phyloP scores from a whole-genome alignment of 1,284 basidiomycete species.

The Sporisorium iseilematis-ciliati region DNA sequence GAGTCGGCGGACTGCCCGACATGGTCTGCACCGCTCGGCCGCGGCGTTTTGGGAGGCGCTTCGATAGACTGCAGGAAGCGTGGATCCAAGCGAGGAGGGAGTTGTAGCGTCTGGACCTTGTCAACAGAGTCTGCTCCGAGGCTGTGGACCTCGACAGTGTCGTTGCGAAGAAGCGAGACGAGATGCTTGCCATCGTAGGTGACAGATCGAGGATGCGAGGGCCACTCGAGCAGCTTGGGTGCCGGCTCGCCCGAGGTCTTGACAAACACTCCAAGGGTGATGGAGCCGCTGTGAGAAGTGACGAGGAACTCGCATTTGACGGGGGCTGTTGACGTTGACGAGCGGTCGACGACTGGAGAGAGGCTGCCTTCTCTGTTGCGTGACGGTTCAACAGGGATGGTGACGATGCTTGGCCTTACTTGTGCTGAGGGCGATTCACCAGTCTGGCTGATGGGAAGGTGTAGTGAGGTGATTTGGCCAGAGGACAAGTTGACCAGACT shows the following conservation, averaged over 20 bases:
- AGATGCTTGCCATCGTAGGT: constrained; percentile 49
- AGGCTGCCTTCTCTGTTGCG: constrained; percentile 16
- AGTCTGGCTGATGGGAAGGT: constrained; percentile 66
- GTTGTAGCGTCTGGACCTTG: constrained; percentile 42
- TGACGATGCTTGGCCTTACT: constrained; percentile 62
- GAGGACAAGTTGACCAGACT: constrained; percentile 59
- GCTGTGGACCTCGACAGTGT: constrained; percentile 62
- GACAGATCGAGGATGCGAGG: constrained; percentile 65
- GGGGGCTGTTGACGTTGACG: background rate
- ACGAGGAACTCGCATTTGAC: constrained; percentile 62
- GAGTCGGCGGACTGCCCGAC: background rate
- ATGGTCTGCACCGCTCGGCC: background rate
- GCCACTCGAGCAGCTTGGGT: constrained; percentile 67
- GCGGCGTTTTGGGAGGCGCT: background rate
- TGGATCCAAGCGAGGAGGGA: constrained; percentile 56
- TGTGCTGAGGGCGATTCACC: constrained; percentile 59
- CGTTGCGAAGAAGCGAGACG: constrained; percentile 62
- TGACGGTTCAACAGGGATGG: constrained; percentile 30
- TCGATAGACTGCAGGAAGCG: constrained; percentile 49
- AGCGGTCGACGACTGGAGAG: constrained; percentile 19
- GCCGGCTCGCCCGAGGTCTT: constrained; percentile 63
- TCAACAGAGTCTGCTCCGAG: constrained; percentile 39
- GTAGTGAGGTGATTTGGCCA: constrained; percentile 53
- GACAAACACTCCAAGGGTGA: constrained; percentile 66
- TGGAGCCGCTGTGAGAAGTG: constrained; percentile 62